These are phyloP conservation scores for Chlamydomonas incerta DNA, from an alignment of 139 green algal species.

Conservation along the genomic window DNA sequence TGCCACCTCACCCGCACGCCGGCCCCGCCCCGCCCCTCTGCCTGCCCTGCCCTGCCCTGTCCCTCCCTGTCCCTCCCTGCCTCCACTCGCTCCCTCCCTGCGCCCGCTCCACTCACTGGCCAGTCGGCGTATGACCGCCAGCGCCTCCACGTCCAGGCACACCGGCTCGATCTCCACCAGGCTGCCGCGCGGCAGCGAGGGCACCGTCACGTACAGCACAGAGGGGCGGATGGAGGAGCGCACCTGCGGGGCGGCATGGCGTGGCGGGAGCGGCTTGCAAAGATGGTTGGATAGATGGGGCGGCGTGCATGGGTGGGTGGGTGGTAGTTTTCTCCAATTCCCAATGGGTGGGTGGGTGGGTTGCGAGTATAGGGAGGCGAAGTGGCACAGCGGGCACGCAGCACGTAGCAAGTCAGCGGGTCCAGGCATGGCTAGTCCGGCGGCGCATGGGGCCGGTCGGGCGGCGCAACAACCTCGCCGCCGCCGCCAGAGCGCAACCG, in stretches of 20 bases:
- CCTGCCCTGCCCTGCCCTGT: neutral
- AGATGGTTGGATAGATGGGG: neutral
- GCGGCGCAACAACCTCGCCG: too few relatives aligned
- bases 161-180: conserved; percentile 82
- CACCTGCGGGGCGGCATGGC: neutral
- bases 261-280: neutral
- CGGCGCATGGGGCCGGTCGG: too few relatives aligned
- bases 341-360: too few relatives aligned
- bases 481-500: too few relatives aligned
- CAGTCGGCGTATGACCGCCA: conserved; percentile 3
- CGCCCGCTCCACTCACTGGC: neutral
- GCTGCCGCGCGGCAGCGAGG: conserved; percentile 68
- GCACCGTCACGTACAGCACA: conserved; percentile 65
- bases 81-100: too few relatives aligned
- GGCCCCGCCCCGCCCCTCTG: too few relatives aligned
- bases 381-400: too few relatives aligned
- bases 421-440: too few relatives aligned
- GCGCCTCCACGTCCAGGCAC: conserved; percentile 46
- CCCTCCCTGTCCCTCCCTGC: neutral
- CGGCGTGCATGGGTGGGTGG: neutral
- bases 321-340: too few relatives aligned
- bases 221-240: conserved; percentile 37
- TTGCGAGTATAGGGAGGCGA: too few relatives aligned
- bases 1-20: too few relatives aligned
- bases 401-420: too few relatives aligned